Evolutionary conservation across 345 rosid species (phyloP), one percentile per base, ranked within the genome.

Genomic region (Gossypium ekmanianum): DNA sequence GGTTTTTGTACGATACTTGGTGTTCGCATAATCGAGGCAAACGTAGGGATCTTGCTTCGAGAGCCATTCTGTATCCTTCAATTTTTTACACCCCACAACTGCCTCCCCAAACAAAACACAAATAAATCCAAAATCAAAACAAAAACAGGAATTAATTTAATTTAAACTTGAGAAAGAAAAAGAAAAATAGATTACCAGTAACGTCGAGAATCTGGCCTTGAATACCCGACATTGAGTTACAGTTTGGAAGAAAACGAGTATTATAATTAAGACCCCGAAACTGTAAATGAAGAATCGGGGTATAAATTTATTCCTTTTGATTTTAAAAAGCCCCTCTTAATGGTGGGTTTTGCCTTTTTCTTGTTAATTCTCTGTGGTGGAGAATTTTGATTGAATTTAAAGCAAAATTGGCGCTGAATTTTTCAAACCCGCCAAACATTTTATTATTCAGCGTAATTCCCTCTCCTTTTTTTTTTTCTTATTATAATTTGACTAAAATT

Each of bases 1-100:
- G 72, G 97, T 91, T 76, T 78, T 85, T 65, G 92, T 91, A 55
- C 90, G 88, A 43, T 59, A 74, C 34, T 78, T 82, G 67, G 84
- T 65, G 78, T 81, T 61, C 1, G 84, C 90, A 68, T 89, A 89
- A 72, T 89, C 92, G 22, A 91, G 27, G 43, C 82, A 81, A 50
- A 88, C 94, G 71, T 86, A 91, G 0, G 94, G 94, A 78, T 91
- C 94, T 82, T 88, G 97, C 76, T 85, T 85, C 1, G 89, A 83
- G 68, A 91, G 55, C 94, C 92, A 91, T 77, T 91, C 97, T 3
- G 87, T 91, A 71, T 91, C 94, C 51, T 83, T 87, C 87, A 91
- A 71, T 78, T 86, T 88, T 50, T 74, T 75, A 29, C 97, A 91
- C 14, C 87, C 90, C 64, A 89, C 87, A 68, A 89, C 92, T 89